Percentiles rank a stretch among this genome's conserved stretches.
These are phyloP conservation scores for Byssothecium circinans DNA, from an alignment of 2,329 filamentous ascomycete genomes.

Conservation along the genomic window DNA sequence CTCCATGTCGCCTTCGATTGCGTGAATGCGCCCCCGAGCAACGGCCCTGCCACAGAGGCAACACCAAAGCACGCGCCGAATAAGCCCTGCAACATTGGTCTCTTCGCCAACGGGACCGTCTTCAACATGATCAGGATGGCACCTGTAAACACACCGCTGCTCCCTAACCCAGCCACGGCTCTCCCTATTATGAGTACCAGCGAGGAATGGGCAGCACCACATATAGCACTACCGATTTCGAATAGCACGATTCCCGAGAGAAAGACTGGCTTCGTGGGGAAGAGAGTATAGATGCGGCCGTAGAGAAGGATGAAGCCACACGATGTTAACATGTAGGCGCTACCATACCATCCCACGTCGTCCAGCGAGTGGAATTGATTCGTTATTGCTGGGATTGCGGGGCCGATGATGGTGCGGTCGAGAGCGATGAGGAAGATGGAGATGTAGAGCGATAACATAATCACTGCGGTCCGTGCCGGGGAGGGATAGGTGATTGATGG, in stretches of 20 bases:
- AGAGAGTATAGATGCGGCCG: slow-evolving; percentile 52
- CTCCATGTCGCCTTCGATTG: slow-evolving; percentile 47
- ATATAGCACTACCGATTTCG: slow-evolving; percentile 57
- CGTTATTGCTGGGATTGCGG: slow-evolving; percentile 51
- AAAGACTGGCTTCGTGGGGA: slow-evolving; percentile 54
- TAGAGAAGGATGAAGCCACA: slow-evolving; percentile 48
- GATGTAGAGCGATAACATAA: slow-evolving; percentile 36
- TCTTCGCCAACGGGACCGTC: slow-evolving; percentile 44
- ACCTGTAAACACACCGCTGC: slow-evolving; percentile 37
- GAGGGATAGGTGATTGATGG: slow-evolving; percentile 20
- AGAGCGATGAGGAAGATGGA: slow-evolving; percentile 38
- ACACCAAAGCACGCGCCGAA: slow-evolving; percentile 45
- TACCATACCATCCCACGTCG: slow-evolving; percentile 50
- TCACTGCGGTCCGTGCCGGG: slow-evolving; percentile 27
- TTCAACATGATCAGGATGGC: slow-evolving; percentile 39
- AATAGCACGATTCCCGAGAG: slow-evolving; percentile 51
- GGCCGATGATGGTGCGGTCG: slow-evolving; percentile 50
- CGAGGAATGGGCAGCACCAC: slow-evolving; percentile 47
- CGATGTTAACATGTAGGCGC: slow-evolving; percentile 44
- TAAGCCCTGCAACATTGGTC: slow-evolving; percentile 46
- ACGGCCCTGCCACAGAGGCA: slow-evolving; percentile 47
- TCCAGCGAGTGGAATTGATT: slow-evolving; percentile 47
- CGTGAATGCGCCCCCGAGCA: slow-evolving; percentile 50
- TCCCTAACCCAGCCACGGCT: slow-evolving; percentile 35
- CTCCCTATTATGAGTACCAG: slow-evolving; percentile 35